Conservation (phyloP, 2,329 filamentous ascomycete genomes). For the Clonostachys chloroleuca region DNA sequence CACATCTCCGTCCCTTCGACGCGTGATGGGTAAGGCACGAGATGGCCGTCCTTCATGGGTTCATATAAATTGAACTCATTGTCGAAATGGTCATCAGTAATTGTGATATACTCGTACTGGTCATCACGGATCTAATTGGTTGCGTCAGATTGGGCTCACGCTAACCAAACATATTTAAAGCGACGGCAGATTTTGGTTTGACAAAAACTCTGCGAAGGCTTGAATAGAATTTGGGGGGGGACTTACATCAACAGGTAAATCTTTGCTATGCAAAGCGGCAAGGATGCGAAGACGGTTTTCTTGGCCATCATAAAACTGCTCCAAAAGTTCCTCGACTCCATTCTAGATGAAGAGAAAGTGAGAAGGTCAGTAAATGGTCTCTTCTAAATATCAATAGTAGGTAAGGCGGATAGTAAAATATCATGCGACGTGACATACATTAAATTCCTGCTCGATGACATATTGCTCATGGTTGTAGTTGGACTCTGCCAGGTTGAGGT, state of each 20-base stretch:
- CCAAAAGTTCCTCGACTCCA: conserved; percentile 27
- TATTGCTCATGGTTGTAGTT: conserved; percentile 23
- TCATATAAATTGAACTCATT: conserved; percentile 36
- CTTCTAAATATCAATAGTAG: background rate
- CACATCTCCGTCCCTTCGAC: conserved; percentile 37
- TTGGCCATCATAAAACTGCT: conserved; percentile 38
- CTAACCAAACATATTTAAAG: background rate
- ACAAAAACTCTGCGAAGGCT: background rate
- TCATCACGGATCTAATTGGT: conserved; percentile 30
- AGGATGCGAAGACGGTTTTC: conserved; percentile 40
- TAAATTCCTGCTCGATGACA: conserved; percentile 24
- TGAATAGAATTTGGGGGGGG: conserved; percentile 2
- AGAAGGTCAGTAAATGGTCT: background rate
- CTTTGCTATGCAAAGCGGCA: conserved; percentile 32
- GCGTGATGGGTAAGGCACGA: conserved; percentile 39
- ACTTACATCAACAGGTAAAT: conserved; percentile 46
- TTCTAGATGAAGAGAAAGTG: conserved; percentile 20
- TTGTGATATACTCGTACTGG: conserved; percentile 37
- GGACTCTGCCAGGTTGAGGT: conserved; percentile 31
- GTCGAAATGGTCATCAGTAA: conserved; percentile 36
- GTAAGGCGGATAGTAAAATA: too few species aligned
- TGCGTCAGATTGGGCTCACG: background rate
- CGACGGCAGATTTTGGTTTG: background rate
- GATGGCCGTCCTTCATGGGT: conserved; percentile 29
- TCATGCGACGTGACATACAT: conserved; percentile 22